These are phyloP conservation scores for Tulasnella sp. DNA, from an alignment of 768 basidiomycete genomes.

Conservation along the genomic window DNA sequence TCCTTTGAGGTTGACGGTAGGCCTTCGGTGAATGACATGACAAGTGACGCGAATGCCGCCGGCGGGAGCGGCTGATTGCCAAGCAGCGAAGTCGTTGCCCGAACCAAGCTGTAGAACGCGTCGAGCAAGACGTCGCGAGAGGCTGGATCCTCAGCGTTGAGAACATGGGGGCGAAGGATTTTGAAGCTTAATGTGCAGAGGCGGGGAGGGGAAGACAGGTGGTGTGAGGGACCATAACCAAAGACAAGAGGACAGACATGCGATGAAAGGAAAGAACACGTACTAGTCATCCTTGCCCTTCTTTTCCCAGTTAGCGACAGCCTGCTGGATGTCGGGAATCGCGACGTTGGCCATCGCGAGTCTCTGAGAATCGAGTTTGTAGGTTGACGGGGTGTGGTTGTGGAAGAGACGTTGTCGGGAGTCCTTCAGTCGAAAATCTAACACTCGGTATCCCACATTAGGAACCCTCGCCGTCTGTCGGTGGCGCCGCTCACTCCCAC, in stretches of 20 bases:
- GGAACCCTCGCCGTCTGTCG: neutral
- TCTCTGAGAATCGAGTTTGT: neutral
- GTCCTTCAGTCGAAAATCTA: neutral
- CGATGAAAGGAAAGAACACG: neutral
- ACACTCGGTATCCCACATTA: neutral
- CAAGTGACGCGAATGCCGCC: neutral
- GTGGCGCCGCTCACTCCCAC: neutral
- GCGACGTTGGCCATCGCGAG: neutral
- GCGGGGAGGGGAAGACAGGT: neutral
- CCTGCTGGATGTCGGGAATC: neutral
- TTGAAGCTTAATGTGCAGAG: neutral
- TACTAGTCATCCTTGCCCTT: neutral
- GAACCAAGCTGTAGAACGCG: neutral
- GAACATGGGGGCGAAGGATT: conserved; percentile 9
- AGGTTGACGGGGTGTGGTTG: neutral
- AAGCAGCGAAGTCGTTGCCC: neutral
- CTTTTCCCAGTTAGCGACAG: neutral
- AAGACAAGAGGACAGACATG: neutral
- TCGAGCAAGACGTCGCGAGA: conserved; percentile 10
- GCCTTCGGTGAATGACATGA: conserved; percentile 9
- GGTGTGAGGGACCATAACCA: neutral
- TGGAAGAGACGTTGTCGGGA: neutral
- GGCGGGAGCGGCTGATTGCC: neutral
- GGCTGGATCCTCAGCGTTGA: neutral
- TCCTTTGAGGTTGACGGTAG: conserved; percentile 14